phyloP scores from a whole-genome alignment of 805 yeast genomes.

The Lachancea waltii region DNA sequence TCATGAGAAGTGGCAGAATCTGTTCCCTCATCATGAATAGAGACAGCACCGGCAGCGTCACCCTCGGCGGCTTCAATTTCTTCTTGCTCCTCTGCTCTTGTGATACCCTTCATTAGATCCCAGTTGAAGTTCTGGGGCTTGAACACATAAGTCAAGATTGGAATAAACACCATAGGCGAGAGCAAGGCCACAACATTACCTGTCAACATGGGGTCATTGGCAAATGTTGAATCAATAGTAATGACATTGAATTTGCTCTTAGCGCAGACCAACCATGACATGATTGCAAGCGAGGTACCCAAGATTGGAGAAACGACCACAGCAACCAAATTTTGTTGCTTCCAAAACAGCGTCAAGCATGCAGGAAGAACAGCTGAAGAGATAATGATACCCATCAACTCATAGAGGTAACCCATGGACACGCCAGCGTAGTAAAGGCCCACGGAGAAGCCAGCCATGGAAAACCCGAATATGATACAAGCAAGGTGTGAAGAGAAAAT shows the following conservation, averaged over 20 bases:
- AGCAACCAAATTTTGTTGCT: conserved; percentile 58
- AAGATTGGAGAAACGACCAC: conserved; percentile 72
- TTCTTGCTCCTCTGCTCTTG: conserved; percentile 64
- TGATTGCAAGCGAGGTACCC: conserved; percentile 67
- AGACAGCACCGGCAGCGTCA: conserved; percentile 19
- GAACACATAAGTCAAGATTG: conserved; percentile 56
- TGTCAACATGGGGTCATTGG: conserved; percentile 80
- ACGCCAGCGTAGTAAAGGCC: conserved; percentile 78
- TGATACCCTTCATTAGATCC: conserved; percentile 51
- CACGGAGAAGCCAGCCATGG: conserved; percentile 77
- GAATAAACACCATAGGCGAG: conserved; percentile 62
- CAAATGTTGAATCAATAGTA: conserved; percentile 56
- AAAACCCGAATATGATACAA: conserved; percentile 52
- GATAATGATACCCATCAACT: conserved; percentile 83
- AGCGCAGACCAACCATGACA: conserved; percentile 56
- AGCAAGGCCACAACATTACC: conserved; percentile 81
- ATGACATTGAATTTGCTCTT: conserved; percentile 38
- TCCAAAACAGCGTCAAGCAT: conserved; percentile 57
- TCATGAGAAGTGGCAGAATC: conserved; percentile 8
- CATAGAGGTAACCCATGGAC: conserved; percentile 81
- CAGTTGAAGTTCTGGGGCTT: conserved; percentile 74
- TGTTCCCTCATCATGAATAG: conserved; percentile 6
- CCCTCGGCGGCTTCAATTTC: conserved; percentile 47
- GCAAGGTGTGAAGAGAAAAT: conserved; percentile 62
- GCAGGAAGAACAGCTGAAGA: conserved; percentile 83